These are phyloP conservation scores for Ascochyta clinopodiicola DNA, from an alignment of 2,329 filamentous ascomycete genomes.

Conservation along the genomic window DNA sequence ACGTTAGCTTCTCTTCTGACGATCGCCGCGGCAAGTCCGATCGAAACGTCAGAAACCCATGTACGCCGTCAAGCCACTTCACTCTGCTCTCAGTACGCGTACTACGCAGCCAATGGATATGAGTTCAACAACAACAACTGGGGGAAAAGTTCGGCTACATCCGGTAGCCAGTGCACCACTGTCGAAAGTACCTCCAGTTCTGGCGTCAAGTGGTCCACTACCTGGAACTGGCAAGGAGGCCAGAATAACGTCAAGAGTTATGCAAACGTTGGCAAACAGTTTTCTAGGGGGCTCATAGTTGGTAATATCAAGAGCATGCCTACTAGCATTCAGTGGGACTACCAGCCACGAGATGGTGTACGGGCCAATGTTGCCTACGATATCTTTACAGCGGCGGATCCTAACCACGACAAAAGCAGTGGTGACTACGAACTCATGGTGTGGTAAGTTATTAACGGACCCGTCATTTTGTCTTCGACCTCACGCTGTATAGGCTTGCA, in stretches of 20 bases:
- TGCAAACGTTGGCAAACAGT: slow-evolving; percentile 27
- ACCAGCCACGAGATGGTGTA: slow-evolving; percentile 21
- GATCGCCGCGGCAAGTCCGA: neutral
- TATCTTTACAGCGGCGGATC: slow-evolving; percentile 30
- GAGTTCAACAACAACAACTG: slow-evolving; percentile 33
- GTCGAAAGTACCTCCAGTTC: slow-evolving; percentile 22
- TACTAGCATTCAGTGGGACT: slow-evolving; percentile 29
- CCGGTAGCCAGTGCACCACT: slow-evolving; percentile 30
- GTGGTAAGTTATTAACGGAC: slow-evolving; percentile 17
- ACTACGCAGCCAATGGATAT: slow-evolving; percentile 30
- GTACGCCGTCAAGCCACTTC: slow-evolving; percentile 15
- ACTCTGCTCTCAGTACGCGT: slow-evolving; percentile 29
- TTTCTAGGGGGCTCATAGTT: slow-evolving; percentile 23
- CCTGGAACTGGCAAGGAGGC: slow-evolving; percentile 28
- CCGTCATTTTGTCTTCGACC: neutral
- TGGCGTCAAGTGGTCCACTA: slow-evolving; percentile 25
- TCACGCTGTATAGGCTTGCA: slow-evolving; percentile 18
- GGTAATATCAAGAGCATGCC: slow-evolving; percentile 28
- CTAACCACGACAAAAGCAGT: slow-evolving; percentile 32
- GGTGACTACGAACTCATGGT: slow-evolving; percentile 37
- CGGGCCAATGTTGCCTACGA: slow-evolving; percentile 37
- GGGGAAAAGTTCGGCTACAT: slow-evolving; percentile 25
- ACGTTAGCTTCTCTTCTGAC: slow-evolving; percentile 2
- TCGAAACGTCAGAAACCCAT: neutral
- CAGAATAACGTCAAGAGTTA: slow-evolving; percentile 36